Base-by-base conservation (phyloP, 306 rosid genomes). In the Luffa aegyptiaca region DNA sequence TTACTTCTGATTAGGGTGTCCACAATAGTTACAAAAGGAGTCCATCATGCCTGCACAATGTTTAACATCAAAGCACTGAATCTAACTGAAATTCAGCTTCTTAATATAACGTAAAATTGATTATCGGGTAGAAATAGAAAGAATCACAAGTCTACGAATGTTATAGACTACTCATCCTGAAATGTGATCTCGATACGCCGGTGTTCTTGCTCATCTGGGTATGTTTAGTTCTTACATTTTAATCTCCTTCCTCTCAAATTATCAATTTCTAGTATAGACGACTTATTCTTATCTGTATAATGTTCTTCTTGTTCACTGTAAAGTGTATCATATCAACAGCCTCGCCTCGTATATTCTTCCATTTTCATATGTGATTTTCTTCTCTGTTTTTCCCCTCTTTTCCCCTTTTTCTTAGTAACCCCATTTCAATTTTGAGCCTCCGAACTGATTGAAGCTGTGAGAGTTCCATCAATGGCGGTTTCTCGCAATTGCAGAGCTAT, bases 401-500 rank as follows among this genome's bases (percentile, higher is more conserved):
- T 26, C 31, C 31, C 31, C 31, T 45, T 72, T 72, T 14, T 35
- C 44, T 14, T 1, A 5, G 1, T 10, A 46, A 9, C 35, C 57
- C 41, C 77, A 49, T 13, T 66, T 51, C 66, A 69, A 52, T 39
- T 76, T 26, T 10, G 6, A 12, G 2, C 18, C 21, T 10, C 10
- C 51, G 82, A 87, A 90, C 91, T 95, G 98, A 85, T 94, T 37
- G 91, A 91, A 76, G 92, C 98, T 71, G 86, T 95, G 89, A 91
- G 86, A 92, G 89, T 83, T 92, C 97, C 44, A 87, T 91, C 74
- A 87, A 91, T 82, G 97, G 97, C 76, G 97, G 90, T 2, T 91
- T 91, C 90, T 82, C 99, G 0, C 96, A 95, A 37, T 90, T 95
- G 65, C 99, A 93, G 90, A 92, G 90, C 87, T 91, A 87, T 69